phyloP scores from a whole-genome alignment of 1,139 yeast genomes.

The Geotrichum restrictum region DNA sequence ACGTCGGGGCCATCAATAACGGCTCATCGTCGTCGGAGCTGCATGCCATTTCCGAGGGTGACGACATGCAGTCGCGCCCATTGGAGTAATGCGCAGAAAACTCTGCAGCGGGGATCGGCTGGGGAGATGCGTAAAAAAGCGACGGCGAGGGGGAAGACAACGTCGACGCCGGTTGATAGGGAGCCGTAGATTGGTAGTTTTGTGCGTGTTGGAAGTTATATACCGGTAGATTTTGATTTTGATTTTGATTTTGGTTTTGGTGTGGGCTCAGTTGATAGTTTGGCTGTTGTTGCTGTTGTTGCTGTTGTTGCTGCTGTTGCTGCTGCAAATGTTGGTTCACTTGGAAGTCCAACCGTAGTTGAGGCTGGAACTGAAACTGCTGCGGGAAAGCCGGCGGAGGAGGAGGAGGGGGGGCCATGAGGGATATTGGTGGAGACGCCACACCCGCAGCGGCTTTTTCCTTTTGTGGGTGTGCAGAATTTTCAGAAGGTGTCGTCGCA shows the following conservation, averaged over 20 bases:
- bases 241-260: background rate
- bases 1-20: background rate
- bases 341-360: background rate
- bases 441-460: conserved; percentile 3
- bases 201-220: no score
- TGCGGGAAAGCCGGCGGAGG: background rate
- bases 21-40: conserved; percentile 3
- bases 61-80: background rate
- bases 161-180: background rate
- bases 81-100: background rate
- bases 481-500: background rate
- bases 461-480: background rate
- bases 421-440: conserved; percentile 2
- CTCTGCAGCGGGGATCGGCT: background rate
- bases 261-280: no score
- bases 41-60: background rate
- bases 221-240: background rate
- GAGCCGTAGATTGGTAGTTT: no score
- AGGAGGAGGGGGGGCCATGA: conserved; percentile 2
- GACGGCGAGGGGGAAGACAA: conserved; percentile 1
- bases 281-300: background rate
- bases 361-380: background rate
- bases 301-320: conserved; percentile 3
- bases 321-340: conserved; percentile 2
- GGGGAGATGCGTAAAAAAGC: conserved; percentile 5